Conservation (phyloP, 2,329 filamentous ascomycete genomes). For the Cucurbitaria berberidis region DNA sequence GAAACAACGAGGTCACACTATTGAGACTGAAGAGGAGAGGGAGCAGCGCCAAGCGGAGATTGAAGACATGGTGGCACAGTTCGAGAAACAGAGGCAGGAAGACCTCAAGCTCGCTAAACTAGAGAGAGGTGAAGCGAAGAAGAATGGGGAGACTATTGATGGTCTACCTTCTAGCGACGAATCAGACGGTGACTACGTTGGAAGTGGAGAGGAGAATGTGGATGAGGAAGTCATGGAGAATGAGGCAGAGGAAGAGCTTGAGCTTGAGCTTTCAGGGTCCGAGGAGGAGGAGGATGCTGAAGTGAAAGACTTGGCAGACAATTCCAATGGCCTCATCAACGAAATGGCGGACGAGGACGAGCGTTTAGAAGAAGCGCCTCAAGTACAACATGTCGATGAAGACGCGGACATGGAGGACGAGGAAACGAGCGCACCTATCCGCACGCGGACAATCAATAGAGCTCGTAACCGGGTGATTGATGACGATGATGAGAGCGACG, state of each 20-base stretch:
- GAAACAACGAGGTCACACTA: conserved; percentile 76
- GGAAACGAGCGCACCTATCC: conserved; percentile 53
- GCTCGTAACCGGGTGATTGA: conserved; percentile 65
- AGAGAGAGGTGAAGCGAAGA: conserved; percentile 76
- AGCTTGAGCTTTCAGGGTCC: conserved; percentile 34
- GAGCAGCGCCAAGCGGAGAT: conserved; percentile 81
- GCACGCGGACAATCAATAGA: conserved; percentile 59
- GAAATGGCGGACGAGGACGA: conserved; percentile 51
- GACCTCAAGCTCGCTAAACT: conserved; percentile 77
- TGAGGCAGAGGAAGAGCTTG: conserved; percentile 35
- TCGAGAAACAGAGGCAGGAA: conserved; percentile 82
- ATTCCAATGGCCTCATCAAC: conserved; percentile 44
- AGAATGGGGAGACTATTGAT: conserved; percentile 56
- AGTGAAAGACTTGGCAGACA: conserved; percentile 28
- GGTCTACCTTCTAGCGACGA: conserved; percentile 59
- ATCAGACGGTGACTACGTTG: conserved; percentile 60
- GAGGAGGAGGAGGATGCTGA: conserved; percentile 35
- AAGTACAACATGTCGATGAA: conserved; percentile 26
- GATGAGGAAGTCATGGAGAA: conserved; percentile 48
- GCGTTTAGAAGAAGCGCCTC: conserved; percentile 29
- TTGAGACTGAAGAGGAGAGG: conserved; percentile 86
- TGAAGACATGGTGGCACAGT: conserved; percentile 71
- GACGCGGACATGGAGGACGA: conserved; percentile 55
- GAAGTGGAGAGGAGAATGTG: conserved; percentile 55
- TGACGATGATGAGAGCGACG: conserved; percentile 59